Evolutionary conservation across 2,329 filamentous ascomycete genomes (phyloP).

Genomic region (Xylaria sp.): DNA sequence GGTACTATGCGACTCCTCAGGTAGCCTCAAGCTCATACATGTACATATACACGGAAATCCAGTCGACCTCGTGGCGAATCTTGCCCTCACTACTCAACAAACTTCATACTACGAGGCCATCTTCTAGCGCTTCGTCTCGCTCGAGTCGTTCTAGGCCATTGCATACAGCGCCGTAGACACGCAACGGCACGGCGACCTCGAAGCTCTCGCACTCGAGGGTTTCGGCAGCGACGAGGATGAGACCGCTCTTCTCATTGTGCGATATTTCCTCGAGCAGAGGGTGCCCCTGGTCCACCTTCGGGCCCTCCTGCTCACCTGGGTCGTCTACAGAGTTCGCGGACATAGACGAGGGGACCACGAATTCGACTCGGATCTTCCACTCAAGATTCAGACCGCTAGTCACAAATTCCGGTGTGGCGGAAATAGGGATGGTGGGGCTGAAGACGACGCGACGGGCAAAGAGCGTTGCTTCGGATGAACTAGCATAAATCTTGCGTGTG

Average conservation of each 20-base stretch:
- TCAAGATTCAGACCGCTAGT: conserved; percentile 88
- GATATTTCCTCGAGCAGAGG: conserved; percentile 82
- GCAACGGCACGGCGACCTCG: conserved; percentile 85
- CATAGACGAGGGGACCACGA: conserved; percentile 76
- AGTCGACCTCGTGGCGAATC: neutral
- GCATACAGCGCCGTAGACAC: conserved; percentile 77
- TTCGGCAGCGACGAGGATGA: conserved; percentile 80
- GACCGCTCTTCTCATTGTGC: conserved; percentile 79
- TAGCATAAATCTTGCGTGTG: conserved; percentile 83
- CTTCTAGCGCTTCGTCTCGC: conserved; percentile 64
- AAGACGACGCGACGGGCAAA: conserved; percentile 85
- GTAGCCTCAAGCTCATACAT: conserved; percentile 13
- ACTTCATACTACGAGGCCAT: conserved; percentile 49
- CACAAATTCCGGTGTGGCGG: conserved; percentile 89
- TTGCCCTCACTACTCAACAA: neutral
- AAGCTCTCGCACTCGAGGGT: conserved; percentile 87
- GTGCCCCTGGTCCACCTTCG: conserved; percentile 47
- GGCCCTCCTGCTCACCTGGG: conserved; percentile 39
- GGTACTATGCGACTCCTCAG: conserved; percentile 17
- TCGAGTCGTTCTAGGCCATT: conserved; percentile 67
- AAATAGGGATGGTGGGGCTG: conserved; percentile 82
- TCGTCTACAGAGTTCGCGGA: conserved; percentile 22
- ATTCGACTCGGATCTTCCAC: conserved; percentile 92
- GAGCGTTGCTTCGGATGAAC: conserved; percentile 82
- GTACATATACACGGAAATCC: conserved; percentile 27